Evolutionary conservation across 148 eudicot genomes (phyloP).

Genomic region (Drosera capensis): DNA sequence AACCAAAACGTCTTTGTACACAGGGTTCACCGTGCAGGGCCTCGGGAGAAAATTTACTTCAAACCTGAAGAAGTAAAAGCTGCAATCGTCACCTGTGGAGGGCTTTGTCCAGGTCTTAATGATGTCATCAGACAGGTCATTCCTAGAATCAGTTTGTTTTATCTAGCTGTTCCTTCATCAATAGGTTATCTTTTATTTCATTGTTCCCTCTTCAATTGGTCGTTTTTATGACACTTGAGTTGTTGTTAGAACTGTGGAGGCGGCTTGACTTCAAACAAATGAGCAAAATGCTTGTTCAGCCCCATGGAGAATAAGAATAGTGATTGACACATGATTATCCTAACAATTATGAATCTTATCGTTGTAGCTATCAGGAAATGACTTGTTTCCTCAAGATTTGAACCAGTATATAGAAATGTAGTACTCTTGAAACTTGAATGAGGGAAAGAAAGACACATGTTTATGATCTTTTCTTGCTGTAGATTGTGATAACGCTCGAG

Average conservation of each 20-base stretch:
- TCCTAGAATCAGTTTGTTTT: slow-evolving; percentile 1
- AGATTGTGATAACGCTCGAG: slow-evolving; percentile 97
- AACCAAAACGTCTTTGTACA: too few relatives aligned
- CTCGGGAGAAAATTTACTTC: slow-evolving; percentile 84
- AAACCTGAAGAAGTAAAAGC: slow-evolving; percentile 96
- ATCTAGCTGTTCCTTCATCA: background rate
- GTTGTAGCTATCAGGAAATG: too few relatives aligned
- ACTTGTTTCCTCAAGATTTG: too few relatives aligned
- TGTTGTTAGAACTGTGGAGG: background rate
- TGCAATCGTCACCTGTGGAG: slow-evolving; percentile 95
- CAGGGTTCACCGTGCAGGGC: slow-evolving; percentile 99
- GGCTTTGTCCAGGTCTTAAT: slow-evolving; percentile 95
- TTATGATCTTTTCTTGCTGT: slow-evolving; percentile 11
- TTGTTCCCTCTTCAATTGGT: background rate
- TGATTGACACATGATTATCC: too few relatives aligned
- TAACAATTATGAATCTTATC: too few relatives aligned
- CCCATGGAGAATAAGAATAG: too few relatives aligned
- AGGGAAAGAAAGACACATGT: too few relatives aligned
- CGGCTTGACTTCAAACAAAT: background rate
- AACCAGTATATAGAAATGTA: too few relatives aligned
- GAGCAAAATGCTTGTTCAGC: too few relatives aligned
- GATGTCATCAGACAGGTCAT: slow-evolving; percentile 91
- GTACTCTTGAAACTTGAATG: too few relatives aligned
- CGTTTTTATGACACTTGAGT: too few relatives aligned
- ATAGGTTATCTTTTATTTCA: background rate